A percentile compares a stretch with the other conserved stretches of the same genome.
These are phyloP conservation scores for Penicillium dipodomyicola DNA, from an alignment of 495 filamentous ascomycete species.

Conservation along the genomic window DNA sequence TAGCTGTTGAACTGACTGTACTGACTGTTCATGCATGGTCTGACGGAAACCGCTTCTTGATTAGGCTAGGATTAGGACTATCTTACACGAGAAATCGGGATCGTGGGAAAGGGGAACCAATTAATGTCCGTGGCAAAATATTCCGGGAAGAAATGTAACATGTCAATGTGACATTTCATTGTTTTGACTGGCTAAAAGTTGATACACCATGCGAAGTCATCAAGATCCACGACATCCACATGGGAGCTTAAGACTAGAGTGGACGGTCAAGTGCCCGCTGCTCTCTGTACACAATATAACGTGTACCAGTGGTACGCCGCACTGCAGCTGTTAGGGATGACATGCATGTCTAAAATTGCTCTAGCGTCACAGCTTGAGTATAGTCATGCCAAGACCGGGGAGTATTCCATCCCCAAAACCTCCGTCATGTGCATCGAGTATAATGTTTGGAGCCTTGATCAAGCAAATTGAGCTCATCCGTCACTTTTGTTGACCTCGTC, in stretches of 20 bases:
- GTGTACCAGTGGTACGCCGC: neutral
- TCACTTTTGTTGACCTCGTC: neutral
- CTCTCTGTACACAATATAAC: neutral
- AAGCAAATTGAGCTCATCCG: neutral
- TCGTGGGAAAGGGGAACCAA: neutral
- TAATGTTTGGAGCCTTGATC: too few species aligned
- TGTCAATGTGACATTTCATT: neutral
- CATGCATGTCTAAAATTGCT: neutral
- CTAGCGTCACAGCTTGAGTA: neutral
- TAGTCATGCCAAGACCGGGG: neutral
- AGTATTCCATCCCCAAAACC: neutral
- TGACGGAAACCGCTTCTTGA: neutral
- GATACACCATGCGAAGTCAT: neutral
- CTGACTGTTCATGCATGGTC: neutral
- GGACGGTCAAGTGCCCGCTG: neutral
- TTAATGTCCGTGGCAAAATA: neutral
- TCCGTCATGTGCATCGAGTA: neutral
- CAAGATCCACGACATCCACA: too few species aligned
- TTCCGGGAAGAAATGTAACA: neutral
- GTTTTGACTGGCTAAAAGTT: neutral
- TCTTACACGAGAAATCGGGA: neutral
- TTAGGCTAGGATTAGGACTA: neutral
- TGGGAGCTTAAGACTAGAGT: neutral
- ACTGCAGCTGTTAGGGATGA: neutral
- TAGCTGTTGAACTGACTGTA: neutral